Base-by-base conservation (phyloP, 495 filamentous ascomycete species). In the Lasiosphaeriaceae sp. region DNA sequence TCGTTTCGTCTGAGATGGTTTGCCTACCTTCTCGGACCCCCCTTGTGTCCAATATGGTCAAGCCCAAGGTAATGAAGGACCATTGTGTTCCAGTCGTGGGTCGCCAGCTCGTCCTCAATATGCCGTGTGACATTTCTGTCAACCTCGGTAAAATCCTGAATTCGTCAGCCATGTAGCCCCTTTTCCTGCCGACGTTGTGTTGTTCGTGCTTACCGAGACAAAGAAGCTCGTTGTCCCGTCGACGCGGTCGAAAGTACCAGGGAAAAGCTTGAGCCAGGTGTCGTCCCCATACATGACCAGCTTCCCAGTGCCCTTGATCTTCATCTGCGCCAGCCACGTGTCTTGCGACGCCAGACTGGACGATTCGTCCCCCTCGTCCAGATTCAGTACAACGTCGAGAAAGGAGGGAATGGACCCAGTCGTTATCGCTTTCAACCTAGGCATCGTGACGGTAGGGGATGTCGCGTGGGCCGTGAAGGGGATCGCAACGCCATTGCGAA, bases 201-300 rank as follows among this genome's bases (percentile, higher is more conserved):
- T 49, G 16, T 9, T 11, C 8, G 47, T 29, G 85, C 89, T 80
- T 65, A 96, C 92, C 72, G 94, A 92, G 58, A 99, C 94, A 71
- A 97, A 99, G 69, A 99, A 99, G 71, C 92, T 97, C 35, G 90
- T 90, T 2, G 95, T 97, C 35, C 95, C 95, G 67, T 99, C 94
- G 19, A 83, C 77, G 29, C 92, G 84, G 60, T 82, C 82, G 72
- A 99, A 99, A 37, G 85, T 87, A 8, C 80, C 83, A 5, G 94
- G 94, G 67, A 99, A 97, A 34, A 99, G 80, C 71, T 96, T 97
- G 54, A 97, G 75, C 94, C 94, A 99, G 14, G 94, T 99, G 69
- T 99, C 94, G 66, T 99, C 94, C 44, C 94, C 94, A 62, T 95
- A 96, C 89, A 99, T 93, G 67, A 96, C 77, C 50, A 97, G 77